Conservation (phyloP, 2,329 filamentous ascomycete genomes). For the Helotiales sp. region DNA sequence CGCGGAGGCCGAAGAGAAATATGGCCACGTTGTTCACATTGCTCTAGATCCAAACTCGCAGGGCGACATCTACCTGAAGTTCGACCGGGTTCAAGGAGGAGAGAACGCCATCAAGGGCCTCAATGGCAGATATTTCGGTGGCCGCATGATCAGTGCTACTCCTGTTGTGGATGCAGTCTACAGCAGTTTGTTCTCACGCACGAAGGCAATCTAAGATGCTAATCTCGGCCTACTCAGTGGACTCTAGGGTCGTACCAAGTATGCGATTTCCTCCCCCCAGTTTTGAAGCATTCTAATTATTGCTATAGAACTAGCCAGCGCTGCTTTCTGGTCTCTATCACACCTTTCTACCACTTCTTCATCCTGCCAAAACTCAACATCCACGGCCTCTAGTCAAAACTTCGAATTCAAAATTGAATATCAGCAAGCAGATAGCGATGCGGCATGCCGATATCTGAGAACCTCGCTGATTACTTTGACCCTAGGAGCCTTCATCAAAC, state of each 20-base stretch:
- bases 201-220: slow-evolving; percentile 73
- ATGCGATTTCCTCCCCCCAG: slow-evolving; percentile 4
- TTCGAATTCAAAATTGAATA: not conserved
- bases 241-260: slow-evolving; percentile 40
- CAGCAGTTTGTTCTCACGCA: slow-evolving; percentile 91
- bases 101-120: slow-evolving; percentile 98
- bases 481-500: slow-evolving; percentile 34
- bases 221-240: slow-evolving; percentile 35
- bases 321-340: not conserved
- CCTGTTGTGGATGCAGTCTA: slow-evolving; percentile 99
- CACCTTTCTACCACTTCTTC: not conserved
- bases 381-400: not conserved
- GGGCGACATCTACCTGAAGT: slow-evolving; percentile 98
- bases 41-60: slow-evolving; percentile 89
- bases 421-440: not conserved
- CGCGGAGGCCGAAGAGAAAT: slow-evolving; percentile 90
- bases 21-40: slow-evolving; percentile 97
- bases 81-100: slow-evolving; percentile 91
- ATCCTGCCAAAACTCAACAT: not conserved
- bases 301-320: not conserved
- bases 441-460: slow-evolving; percentile 25
- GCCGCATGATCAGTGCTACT: slow-evolving; percentile 88
- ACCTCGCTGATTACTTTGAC: slow-evolving; percentile 39
- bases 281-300: slow-evolving; percentile 3
- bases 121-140: slow-evolving; percentile 95